These are phyloP conservation scores for Tricholoma hemisulphureum DNA, from an alignment of 768 basidiomycete species.

Conservation along the genomic window DNA sequence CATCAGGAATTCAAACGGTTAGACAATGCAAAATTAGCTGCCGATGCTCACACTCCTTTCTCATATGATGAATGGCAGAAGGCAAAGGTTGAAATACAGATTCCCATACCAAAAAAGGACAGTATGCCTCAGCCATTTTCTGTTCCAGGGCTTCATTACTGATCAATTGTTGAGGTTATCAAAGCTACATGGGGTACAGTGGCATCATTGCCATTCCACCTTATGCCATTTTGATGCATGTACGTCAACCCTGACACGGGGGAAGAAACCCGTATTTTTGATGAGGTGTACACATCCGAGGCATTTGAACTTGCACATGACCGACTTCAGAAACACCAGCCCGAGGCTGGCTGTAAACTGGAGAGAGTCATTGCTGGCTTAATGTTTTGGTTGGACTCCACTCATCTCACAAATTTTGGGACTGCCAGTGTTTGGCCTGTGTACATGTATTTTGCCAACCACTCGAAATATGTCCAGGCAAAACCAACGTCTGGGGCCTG, in stretches of 20 bases:
- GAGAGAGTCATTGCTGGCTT: constrained; percentile 22
- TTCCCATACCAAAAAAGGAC: constrained; percentile 22
- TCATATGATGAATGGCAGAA: not conserved
- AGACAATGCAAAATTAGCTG: constrained; percentile 6
- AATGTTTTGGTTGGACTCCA: constrained; percentile 32
- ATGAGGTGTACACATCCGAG: too few relatives aligned
- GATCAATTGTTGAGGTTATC: constrained; percentile 22
- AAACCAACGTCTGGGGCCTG: constrained; percentile 16
- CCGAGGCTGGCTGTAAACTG: constrained; percentile 13
- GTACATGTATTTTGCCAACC: constrained; percentile 33
- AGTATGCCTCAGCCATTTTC: constrained; percentile 17
- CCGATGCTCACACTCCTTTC: not conserved
- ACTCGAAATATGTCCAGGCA: constrained; percentile 33
- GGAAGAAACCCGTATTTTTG: too few relatives aligned
- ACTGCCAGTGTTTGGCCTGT: constrained; percentile 33
- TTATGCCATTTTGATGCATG: constrained; percentile 19
- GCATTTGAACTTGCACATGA: constrained; percentile 19
- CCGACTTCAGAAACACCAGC: constrained; percentile 11
- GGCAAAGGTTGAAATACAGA: constrained; percentile 20
- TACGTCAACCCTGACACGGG: too few relatives aligned
- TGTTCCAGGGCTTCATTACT: constrained; percentile 27
- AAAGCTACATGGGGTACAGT: too few relatives aligned
- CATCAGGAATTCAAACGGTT: constrained; percentile 12
- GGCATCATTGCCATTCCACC: constrained; percentile 21
- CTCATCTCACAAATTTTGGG: constrained; percentile 30